Evolutionary conservation across 768 basidiomycete species (phyloP), one percentile per base, ranked within the genome.

Genomic region (Suillus hirtellus): DNA sequence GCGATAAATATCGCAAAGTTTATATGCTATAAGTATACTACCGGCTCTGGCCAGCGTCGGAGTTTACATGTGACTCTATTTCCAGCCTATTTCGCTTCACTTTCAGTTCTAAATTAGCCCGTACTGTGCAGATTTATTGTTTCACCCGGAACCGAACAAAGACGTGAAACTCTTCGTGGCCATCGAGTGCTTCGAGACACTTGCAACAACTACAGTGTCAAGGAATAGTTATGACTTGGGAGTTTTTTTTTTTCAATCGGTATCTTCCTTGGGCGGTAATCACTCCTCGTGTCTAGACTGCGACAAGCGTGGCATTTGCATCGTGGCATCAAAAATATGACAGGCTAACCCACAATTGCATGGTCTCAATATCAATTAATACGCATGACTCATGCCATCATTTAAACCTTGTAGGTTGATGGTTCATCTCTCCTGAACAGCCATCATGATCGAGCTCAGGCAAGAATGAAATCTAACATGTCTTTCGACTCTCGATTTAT

Each of bases 261-360:
- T 49, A 17, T 37, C n/a, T 38, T 42, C 19, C 40, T 49, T 3
- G 35, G 60, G 63, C 60, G 63, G 38, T 49, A 62, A 63, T 61
- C 63, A 24, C 4, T 12, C 37, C 47, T 64, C 63, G 27, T 34
- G 59, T 64, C 42, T 9, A 19, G 37, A 14, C 12, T 21, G 21
- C 19, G 55, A 27, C 55, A 19, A 19, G 21, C 52, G 55, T 52
- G 42, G 12, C 27, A 44, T 31, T 2, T 21, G 12, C 12, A 15
- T 27, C 35, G 15, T 31, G 3, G 27, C 15, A 34, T 19, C 49
- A 50, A 47, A 50, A 50, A 50, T 17, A 52, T 17, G 24, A 17
- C 50, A 52, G 52, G 19, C 10, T 2, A 11, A 53, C 34, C 52
- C 11, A 19, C 31, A 53, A 19, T 10, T 34, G 31, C 31, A 34